Evolutionary conservation across 1,139 yeast species (phyloP).

Genomic region (Geotrichum macrosporum): DNA sequence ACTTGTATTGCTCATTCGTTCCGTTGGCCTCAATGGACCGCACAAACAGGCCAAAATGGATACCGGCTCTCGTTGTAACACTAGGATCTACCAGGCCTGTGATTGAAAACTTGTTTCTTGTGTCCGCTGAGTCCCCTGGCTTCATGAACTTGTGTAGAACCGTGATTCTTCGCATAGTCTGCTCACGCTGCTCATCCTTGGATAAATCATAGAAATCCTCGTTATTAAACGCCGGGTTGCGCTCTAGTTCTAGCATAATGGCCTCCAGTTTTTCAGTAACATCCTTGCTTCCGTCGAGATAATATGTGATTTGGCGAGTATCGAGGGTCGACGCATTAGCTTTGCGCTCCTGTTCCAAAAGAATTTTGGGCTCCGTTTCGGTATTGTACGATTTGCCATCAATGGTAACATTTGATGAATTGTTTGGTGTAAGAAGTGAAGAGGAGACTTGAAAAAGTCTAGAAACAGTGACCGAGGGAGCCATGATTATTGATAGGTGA

Average conservation of each 20-base stretch:
- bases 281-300: slow-evolving; percentile 48
- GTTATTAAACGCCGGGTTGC: slow-evolving; percentile 49
- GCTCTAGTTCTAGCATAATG: slow-evolving; percentile 43
- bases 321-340: slow-evolving; percentile 42
- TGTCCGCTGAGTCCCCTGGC: slow-evolving; percentile 21
- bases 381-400: slow-evolving; percentile 28
- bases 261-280: slow-evolving; percentile 43
- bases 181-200: slow-evolving; percentile 47
- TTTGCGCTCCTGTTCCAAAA: slow-evolving; percentile 44
- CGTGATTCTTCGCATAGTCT: slow-evolving; percentile 46
- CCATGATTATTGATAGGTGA: too few species aligned
- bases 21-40: slow-evolving; percentile 68
- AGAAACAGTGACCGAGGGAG: too few species aligned
- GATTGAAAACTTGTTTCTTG: slow-evolving; percentile 37
- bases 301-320: slow-evolving; percentile 44
- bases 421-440: slow-evolving; percentile 3
- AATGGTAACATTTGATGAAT: slow-evolving; percentile 24
- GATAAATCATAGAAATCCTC: slow-evolving; percentile 47
- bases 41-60: slow-evolving; percentile 64
- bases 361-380: slow-evolving; percentile 21
- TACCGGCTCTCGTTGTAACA: slow-evolving; percentile 59
- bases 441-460: too few species aligned
- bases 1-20: slow-evolving; percentile 52
- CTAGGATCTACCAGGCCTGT: slow-evolving; percentile 51
- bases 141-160: slow-evolving; percentile 47